Percentiles rank a stretch among this genome's conserved stretches.
phyloP scores from a whole-genome alignment of 148 eudicot genomes.

The Arbutus unedo region DNA sequence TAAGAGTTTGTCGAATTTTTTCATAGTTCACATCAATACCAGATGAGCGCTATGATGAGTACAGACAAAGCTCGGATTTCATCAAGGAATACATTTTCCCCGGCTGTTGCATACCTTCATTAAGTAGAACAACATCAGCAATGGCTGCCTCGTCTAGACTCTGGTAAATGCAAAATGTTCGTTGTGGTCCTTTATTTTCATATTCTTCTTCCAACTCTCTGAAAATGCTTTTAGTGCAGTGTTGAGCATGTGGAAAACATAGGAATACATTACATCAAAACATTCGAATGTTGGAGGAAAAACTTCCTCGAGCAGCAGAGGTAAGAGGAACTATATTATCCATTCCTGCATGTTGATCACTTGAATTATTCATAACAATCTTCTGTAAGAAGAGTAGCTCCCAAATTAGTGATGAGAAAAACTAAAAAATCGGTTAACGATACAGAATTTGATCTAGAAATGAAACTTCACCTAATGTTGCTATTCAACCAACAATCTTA shows the following conservation, averaged over 20 bases:
- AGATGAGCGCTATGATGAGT: constrained; percentile 75
- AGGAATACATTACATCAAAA: constrained; percentile 66
- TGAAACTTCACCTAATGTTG: no score
- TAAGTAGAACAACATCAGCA: constrained; percentile 66
- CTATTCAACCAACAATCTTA: no score
- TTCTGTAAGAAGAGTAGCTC: neutral
- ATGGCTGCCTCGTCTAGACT: constrained; percentile 77
- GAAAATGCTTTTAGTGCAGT: constrained; percentile 30
- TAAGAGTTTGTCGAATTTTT: neutral
- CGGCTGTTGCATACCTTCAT: constrained; percentile 69
- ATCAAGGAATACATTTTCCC: constrained; percentile 86
- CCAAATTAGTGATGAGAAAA: no score
- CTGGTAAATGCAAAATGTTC: constrained; percentile 38
- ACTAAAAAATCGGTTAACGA: no score
- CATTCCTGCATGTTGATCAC: neutral
- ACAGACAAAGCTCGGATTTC: constrained; percentile 59
- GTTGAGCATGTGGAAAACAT: constrained; percentile 77
- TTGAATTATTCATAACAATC: neutral
- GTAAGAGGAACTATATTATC: constrained; percentile 26
- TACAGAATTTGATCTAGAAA: no score
- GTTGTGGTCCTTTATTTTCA: neutral
- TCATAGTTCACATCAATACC: constrained; percentile 65
- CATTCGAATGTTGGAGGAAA: constrained; percentile 62
- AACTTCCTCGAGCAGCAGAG: constrained; percentile 53
- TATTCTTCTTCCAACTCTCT: neutral